phyloP scores from a whole-genome alignment of 2,329 filamentous ascomycete genomes.

The Fusarium setosum region DNA sequence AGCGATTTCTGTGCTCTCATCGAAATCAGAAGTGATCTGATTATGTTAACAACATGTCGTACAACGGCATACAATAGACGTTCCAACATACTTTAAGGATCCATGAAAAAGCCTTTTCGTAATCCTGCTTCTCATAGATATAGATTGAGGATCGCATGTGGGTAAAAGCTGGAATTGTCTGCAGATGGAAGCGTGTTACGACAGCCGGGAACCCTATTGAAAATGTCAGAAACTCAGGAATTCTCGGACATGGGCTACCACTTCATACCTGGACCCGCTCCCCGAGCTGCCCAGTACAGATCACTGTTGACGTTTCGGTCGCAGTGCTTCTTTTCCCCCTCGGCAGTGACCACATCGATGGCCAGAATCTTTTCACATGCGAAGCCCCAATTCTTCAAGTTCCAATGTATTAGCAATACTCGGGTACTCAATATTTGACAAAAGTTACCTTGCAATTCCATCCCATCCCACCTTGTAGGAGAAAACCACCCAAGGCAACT shows the following conservation, averaged over 20 bases:
- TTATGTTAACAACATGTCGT: not conserved
- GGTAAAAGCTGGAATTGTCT: constrained; percentile 46
- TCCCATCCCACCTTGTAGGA: constrained; percentile 68
- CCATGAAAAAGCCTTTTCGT: constrained; percentile 60
- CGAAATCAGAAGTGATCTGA: constrained; percentile 22
- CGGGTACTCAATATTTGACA: not conserved
- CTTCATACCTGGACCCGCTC: constrained; percentile 53
- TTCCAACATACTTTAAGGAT: constrained; percentile 50
- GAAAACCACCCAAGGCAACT: constrained; percentile 66
- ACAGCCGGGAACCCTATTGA: constrained; percentile 62
- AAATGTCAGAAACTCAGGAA: not conserved
- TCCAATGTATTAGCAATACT: not conserved
- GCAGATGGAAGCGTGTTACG: constrained; percentile 62
- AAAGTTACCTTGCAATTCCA: constrained; percentile 64
- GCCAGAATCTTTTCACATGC: constrained; percentile 59
- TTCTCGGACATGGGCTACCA: accelerated
- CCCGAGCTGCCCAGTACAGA: constrained; percentile 61
- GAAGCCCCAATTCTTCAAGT: constrained; percentile 63
- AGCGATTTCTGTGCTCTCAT: constrained; percentile 29
- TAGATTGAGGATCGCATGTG: constrained; percentile 53
- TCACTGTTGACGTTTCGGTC: constrained; percentile 54
- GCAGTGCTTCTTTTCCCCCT: constrained; percentile 52
- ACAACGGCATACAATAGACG: not conserved
- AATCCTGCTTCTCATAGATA: constrained; percentile 58
- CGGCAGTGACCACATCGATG: constrained; percentile 60